Conservation (phyloP, 352 stramenopile genomes). For the Pythium aquatile region DNA sequence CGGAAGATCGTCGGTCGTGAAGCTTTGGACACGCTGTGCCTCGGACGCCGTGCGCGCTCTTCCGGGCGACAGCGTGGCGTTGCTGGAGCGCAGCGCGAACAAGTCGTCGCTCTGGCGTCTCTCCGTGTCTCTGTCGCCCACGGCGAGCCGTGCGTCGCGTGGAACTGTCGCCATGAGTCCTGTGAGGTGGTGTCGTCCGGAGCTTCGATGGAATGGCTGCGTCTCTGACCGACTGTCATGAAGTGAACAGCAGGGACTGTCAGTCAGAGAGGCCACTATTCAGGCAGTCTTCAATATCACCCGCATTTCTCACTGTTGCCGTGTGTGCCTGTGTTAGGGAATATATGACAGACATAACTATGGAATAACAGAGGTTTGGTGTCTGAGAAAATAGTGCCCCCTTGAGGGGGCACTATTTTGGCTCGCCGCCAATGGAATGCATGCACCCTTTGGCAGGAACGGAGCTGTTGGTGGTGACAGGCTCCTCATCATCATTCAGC, state of each 20-base stretch:
- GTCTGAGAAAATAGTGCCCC: conserved; percentile 3
- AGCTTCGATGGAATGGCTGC: conserved; percentile 16
- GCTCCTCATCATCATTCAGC: conserved; percentile 20
- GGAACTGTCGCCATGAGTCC: conserved; percentile 26
- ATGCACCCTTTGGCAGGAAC: not conserved
- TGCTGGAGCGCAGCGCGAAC: conserved; percentile 30
- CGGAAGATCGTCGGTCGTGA: conserved; percentile 78
- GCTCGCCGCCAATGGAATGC: conserved; percentile 6
- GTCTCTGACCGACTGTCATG: conserved; percentile 1
- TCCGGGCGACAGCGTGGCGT: conserved; percentile 47
- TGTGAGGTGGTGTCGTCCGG: not conserved
- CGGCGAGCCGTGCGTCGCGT: conserved; percentile 27
- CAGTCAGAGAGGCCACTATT: not conserved
- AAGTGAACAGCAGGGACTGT: conserved; percentile 18
- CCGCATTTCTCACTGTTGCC: conserved; percentile 4
- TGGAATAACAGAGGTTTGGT: not conserved
- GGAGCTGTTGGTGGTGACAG: conserved; percentile 25
- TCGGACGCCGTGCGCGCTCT: conserved; percentile 19
- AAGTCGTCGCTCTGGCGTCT: conserved; percentile 26
- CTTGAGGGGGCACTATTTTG: conserved; percentile 18
- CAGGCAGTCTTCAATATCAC: conserved; percentile 16
- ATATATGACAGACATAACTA: not conserved
- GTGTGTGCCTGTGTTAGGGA: not conserved
- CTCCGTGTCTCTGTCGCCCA: conserved; percentile 17
- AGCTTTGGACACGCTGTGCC: conserved; percentile 46